Conservation (phyloP, 2,329 filamentous ascomycete genomes). For the Cladophialophora exuberans region DNA sequence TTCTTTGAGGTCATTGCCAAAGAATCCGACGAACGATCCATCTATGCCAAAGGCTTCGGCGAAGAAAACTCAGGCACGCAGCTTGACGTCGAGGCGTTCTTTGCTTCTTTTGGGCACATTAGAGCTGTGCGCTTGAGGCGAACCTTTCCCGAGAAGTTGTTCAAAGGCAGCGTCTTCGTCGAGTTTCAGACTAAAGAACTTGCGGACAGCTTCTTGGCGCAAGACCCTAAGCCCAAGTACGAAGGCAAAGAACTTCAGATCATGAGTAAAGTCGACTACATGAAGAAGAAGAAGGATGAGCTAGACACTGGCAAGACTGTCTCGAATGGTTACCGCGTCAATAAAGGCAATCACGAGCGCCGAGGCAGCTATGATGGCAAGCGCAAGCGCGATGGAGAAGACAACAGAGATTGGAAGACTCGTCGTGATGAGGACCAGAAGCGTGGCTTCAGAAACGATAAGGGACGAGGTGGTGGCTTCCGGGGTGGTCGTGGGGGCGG, state of each 20-base stretch:
- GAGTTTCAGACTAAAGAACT: constrained; percentile 83
- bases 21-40: constrained; percentile 70
- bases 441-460: constrained; percentile 42
- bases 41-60: constrained; percentile 95
- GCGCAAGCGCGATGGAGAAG: constrained; percentile 35
- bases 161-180: constrained; percentile 97
- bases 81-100: constrained; percentile 92
- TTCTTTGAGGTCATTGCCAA: constrained; percentile 55
- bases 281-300: constrained; percentile 72
- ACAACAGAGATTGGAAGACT: constrained; percentile 49
- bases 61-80: constrained; percentile 81
- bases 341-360: constrained; percentile 42
- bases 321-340: constrained; percentile 56
- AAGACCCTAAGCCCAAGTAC: constrained; percentile 82
- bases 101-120: constrained; percentile 76
- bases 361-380: constrained; percentile 38
- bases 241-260: constrained; percentile 77
- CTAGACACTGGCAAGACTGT: constrained; percentile 72
- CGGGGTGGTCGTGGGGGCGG: constrained; percentile 34
- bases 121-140: constrained; percentile 87
- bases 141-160: constrained; percentile 66
- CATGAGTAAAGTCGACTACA: constrained; percentile 88
- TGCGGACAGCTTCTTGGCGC: constrained; percentile 75
- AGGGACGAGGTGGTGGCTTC: constrained; percentile 37
- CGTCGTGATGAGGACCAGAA: constrained; percentile 49